Base-by-base conservation (phyloP, 768 basidiomycete species). In the Fomitopsis pulvina region DNA sequence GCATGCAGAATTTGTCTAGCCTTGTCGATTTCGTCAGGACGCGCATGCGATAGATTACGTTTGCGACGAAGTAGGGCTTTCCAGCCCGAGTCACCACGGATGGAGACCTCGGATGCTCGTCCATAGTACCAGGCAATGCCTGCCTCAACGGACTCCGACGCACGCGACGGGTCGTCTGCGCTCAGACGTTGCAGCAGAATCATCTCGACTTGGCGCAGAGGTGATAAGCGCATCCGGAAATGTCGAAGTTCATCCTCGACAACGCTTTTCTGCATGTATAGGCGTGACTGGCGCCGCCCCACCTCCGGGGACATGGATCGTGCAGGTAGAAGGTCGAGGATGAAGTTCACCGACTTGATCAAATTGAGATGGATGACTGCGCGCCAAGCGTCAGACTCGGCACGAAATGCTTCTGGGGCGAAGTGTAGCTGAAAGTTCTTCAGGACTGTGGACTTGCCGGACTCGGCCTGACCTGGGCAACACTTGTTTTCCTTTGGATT, bases 321-420 rank as follows among this genome's bases (percentile, higher is more conserved):
- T 32, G 32, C 5, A 57, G 71, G 68, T 51, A 79, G 71, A 47
- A 66, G 29, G 43, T 69, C 70, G 28, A 77, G 61, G 45, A 77
- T 63, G 53, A 68, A 69, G 56, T 71, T 71, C 44, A 77, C 69
- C 24, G 72, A 71, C 47, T 79, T 78, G 54, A 83, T 74, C 54
- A 85, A 77, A 62, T 85, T 84, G 59, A 84, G 76, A 60, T 82
- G 76, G 49, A 85, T 80, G 52, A 84, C 76, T 2, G 81, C 76
- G 34, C 80, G 72, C 83, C 83, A 85, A 37, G 76, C 67, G 41
- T 73, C 74, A 4, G 73, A 67, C 69, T 85, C 81, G 2, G 74
- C 71, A 37, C 72, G 66, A 55, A 84, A 81, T 1, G 80, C 73
- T 52, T 74, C 73, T 0, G 83, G 82, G 7, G 79, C 72, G 52